Evolutionary conservation across 495 filamentous ascomycete species (phyloP), one percentile per base, ranked within the genome.

Genomic region (Hyphodiscus hymeniophilus): DNA sequence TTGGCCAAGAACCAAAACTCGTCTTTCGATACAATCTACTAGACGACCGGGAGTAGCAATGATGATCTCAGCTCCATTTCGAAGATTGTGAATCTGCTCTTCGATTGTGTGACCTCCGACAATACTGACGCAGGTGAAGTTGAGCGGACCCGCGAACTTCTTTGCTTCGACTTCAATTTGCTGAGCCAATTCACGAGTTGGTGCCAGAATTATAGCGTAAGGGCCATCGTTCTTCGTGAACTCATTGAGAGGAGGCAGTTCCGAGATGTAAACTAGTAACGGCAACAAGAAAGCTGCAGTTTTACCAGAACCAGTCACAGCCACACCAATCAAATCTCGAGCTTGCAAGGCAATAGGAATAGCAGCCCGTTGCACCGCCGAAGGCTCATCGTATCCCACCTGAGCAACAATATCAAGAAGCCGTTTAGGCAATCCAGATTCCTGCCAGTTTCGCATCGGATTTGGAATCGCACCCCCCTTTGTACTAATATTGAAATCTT

Each of bases 241-340:
- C 48, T 95, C 88, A 52, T 85, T 83, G 36, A 97, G 75, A 7
- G 85, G 76, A 12, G 90, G 90, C 4, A 99, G 68, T 55, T 94
- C 86, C 0, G 87, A 86, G 47, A 99, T 99, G 70, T 99, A 99
- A 13, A 92, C 87, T n/a, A 99, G 75, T 16, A 99, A 69, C 2
- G 92, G 92, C 32, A 99, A 74, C 18, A 97, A 72, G 69, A 99
- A 99, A 10, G 92, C 84, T 6, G 94, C 94, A 3, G 92, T 99
- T 67, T 99, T 99, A 74, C 92, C 92, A 47, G 92, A 99, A 80
- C 92, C 92, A 10, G 92, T 99, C 18, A 96, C 91, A 50, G 92
- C 92, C 23, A 99, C 92, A 73, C 89, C 92, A 55, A 99, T 97
- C 28, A 99, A 75, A 68, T 99, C 92, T 57, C 94, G 77, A 17